phyloP scores from a whole-genome alignment of 2,329 filamentous ascomycete genomes.

The Cordyceps tenuipes region DNA sequence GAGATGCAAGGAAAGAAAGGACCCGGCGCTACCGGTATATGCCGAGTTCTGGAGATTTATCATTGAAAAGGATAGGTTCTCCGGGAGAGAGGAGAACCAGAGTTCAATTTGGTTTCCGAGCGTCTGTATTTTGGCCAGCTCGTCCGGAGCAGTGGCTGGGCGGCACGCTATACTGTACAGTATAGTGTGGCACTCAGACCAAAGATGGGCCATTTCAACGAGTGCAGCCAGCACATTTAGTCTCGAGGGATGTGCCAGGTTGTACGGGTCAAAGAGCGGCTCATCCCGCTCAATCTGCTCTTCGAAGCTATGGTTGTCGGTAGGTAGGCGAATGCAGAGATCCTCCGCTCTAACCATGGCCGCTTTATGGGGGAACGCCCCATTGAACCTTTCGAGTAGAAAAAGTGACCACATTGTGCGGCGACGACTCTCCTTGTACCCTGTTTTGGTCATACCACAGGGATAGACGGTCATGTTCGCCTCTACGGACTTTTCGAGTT shows the following conservation, averaged over 20 bases:
- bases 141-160: conserved; percentile 19
- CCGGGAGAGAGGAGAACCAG: conserved; percentile 52
- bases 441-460: conserved; percentile 48
- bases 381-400: conserved; percentile 59
- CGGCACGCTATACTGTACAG: conserved; percentile 36
- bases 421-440: conserved; percentile 57
- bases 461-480: conserved; percentile 34
- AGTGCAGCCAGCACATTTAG: conserved; percentile 49
- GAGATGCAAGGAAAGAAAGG: conserved; percentile 56
- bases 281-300: conserved; percentile 46
- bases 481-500: conserved; percentile 42
- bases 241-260: conserved; percentile 16
- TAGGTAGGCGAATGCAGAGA: conserved; percentile 59
- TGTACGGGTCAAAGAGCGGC: conserved; percentile 51
- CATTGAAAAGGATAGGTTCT: conserved; percentile 43
- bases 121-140: conserved; percentile 32
- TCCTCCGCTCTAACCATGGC: conserved; percentile 55
- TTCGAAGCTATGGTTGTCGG: conserved; percentile 53
- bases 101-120: conserved; percentile 42
- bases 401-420: conserved; percentile 67
- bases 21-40: conserved; percentile 43
- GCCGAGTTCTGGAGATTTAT: conserved; percentile 51
- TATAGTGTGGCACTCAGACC: conserved; percentile 54
- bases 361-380: conserved; percentile 44
- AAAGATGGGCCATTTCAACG: conserved; percentile 55